Conservation (phyloP, 306 rosid species). For the Fagus crenata region DNA sequence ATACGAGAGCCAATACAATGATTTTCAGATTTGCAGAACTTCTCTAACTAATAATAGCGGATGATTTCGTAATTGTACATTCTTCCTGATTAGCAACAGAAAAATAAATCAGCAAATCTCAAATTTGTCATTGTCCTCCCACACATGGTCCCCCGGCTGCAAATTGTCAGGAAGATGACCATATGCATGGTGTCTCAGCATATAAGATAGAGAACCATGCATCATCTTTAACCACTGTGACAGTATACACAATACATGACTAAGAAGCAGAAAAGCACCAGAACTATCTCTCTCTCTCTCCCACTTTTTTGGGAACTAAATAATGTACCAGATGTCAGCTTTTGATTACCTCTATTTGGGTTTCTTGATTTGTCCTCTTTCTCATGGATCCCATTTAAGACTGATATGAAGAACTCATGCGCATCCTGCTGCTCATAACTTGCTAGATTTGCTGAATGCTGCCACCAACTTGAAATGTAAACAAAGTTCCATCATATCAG, state of each 20-base stretch:
- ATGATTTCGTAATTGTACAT: background rate
- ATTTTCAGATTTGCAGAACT: background rate
- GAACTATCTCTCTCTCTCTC: background rate
- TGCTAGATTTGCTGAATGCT: conserved; percentile 87
- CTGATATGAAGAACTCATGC: conserved; percentile 94
- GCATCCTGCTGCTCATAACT: conserved; percentile 98
- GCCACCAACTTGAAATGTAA: conserved; percentile 83
- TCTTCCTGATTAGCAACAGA: background rate
- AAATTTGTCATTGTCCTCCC: background rate
- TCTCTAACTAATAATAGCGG: background rate
- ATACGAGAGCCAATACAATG: background rate
- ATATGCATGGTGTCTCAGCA: background rate
- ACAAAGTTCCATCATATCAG: conserved; percentile 50
- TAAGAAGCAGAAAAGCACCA: too few species aligned
- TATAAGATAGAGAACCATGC: conserved; percentile 7
- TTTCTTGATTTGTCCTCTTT: conserved; percentile 60
- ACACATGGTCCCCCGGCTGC: conserved; percentile 10
- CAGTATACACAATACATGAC: too few species aligned
- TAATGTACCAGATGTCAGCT: background rate
- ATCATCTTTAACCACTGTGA: conserved; percentile 1
- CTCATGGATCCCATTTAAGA: conserved; percentile 92
- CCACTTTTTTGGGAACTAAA: background rate
- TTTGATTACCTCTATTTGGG: conserved; percentile 57
- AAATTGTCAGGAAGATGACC: background rate
- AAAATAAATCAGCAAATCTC: background rate